These are phyloP conservation scores for Diutina sp. DNA, from an alignment of 1,139 yeast genomes.

Conservation along the genomic window DNA sequence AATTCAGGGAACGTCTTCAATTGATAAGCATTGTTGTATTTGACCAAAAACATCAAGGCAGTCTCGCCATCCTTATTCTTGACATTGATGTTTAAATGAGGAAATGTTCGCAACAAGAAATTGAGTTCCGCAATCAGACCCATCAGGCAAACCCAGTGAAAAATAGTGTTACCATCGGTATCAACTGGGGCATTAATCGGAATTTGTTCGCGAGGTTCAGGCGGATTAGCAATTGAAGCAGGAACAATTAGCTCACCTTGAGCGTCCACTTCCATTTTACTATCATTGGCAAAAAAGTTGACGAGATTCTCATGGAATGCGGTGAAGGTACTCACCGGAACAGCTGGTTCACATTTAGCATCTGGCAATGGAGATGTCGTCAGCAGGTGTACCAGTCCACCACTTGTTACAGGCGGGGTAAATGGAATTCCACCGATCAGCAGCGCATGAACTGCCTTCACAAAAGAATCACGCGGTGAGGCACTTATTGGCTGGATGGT, in stretches of 20 bases:
- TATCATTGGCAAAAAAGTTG: constrained; percentile 1
- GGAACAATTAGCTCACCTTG: not conserved
- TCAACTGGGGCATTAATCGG: constrained; percentile 79
- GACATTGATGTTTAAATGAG: constrained; percentile 41
- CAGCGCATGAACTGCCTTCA: not conserved
- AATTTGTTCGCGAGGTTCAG: constrained; percentile 31
- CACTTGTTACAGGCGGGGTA: not conserved
- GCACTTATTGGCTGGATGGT: not conserved
- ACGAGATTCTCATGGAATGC: not conserved
- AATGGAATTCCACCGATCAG: not conserved
- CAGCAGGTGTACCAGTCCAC: not conserved
- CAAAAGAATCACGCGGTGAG: not conserved
- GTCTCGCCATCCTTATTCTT: constrained; percentile 70
- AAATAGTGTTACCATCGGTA: constrained; percentile 82
- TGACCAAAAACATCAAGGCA: constrained; percentile 76
- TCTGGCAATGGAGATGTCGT: not conserved
- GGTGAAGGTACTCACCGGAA: not conserved
- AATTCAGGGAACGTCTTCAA: constrained; percentile 60
- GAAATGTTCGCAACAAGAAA: constrained; percentile 46
- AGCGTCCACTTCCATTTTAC: not conserved
- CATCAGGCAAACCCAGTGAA: constrained; percentile 94
- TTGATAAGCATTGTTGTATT: constrained; percentile 80
- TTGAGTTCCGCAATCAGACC: constrained; percentile 66
- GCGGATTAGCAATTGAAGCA: constrained; percentile 15
- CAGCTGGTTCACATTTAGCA: not conserved